A percentile compares a stretch with the other conserved stretches of the same genome.
Evolutionary conservation across 192 early-diverging fungal genomes (phyloP).

Genomic region (Umbelopsis vinacea): DNA sequence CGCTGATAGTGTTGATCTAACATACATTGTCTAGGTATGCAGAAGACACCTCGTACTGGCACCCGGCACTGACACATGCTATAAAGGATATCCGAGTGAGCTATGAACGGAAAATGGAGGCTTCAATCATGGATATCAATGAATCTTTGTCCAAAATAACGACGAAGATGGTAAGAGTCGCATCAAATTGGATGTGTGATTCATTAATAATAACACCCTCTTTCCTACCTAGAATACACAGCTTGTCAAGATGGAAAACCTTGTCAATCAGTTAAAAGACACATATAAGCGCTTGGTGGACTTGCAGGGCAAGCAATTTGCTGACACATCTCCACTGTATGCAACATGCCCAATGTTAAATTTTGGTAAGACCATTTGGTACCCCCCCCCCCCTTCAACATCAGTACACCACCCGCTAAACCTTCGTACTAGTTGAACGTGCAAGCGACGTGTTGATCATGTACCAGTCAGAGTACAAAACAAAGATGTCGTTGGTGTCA

Average conservation of each 20-base stretch:
- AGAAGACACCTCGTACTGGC: constrained; percentile 38
- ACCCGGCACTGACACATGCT: constrained; percentile 23
- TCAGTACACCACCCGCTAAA: too few relatives aligned
- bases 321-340: constrained; percentile 18
- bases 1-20: too few relatives aligned
- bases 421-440: not conserved
- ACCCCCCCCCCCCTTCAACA: too few relatives aligned
- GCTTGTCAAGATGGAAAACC: constrained; percentile 32
- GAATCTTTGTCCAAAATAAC: constrained; percentile 17
- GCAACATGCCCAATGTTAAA: constrained; percentile 31
- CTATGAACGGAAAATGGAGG: constrained; percentile 32
- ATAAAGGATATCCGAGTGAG: constrained; percentile 27
- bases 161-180: constrained; percentile 16
- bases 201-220: not conserved
- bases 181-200: not conserved
- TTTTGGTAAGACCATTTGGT: constrained; percentile 37
- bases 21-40: constrained; percentile 26
- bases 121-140: not conserved
- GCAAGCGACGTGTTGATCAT: constrained; percentile 26
- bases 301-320: constrained; percentile 2
- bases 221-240: constrained; percentile 25
- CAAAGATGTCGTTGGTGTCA: constrained; percentile 22
- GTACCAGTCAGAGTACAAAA: constrained; percentile 30
- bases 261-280: constrained; percentile 12
- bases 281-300: constrained; percentile 7